phyloP scores from a whole-genome alignment of 2,329 filamentous ascomycete species.

The Pseudogymnoascus verrucosus region DNA sequence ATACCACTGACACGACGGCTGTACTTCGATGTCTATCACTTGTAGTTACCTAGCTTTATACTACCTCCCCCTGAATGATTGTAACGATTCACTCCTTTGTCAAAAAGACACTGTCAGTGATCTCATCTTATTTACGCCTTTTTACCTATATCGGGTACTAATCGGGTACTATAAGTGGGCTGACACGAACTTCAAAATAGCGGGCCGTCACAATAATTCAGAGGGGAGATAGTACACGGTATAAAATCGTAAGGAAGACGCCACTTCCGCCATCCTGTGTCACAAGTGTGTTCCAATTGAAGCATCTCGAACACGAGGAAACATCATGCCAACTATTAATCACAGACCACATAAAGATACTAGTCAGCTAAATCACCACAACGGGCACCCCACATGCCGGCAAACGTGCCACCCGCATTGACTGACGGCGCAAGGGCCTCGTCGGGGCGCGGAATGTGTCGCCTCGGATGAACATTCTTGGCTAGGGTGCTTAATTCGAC shows the following conservation, averaged over 20 bases:
- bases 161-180: too few species aligned
- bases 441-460: not conserved
- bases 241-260: not conserved
- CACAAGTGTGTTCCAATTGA: not conserved
- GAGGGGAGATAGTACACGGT: not conserved
- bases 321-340: not conserved
- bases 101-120: too few species aligned
- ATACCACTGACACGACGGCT: not conserved
- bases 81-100: too few species aligned
- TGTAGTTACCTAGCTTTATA: not conserved
- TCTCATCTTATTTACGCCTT: too few species aligned
- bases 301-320: not conserved
- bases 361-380: not conserved
- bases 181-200: too few species aligned
- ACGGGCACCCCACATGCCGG: not conserved
- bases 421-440: not conserved
- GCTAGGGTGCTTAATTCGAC: not conserved
- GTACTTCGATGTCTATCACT: not conserved
- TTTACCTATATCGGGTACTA: too few species aligned
- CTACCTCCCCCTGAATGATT: too few species aligned
- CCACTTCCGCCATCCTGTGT: not conserved
- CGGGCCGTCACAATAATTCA: too few species aligned
- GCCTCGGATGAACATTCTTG: not conserved
- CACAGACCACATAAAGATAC: not conserved
- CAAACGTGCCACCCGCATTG: not conserved